Conservation (phyloP, 2,329 filamentous ascomycete genomes). For the Ophiostoma ips region DNA sequence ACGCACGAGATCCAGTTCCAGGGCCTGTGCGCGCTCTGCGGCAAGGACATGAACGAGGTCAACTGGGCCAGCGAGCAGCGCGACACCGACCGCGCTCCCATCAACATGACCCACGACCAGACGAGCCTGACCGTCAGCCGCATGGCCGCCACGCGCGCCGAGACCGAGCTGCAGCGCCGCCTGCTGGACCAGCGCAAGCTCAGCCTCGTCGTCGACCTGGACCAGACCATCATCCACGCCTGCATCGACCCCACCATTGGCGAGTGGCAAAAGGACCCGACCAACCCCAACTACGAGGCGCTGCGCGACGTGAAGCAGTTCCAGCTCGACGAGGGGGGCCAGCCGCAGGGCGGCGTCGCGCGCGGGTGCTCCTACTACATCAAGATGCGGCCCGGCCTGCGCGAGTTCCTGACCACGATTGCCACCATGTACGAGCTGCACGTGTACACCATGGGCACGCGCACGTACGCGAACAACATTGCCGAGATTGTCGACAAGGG, state of each 20-base stretch:
- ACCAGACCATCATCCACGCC: constrained; percentile 97
- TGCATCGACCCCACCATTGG: constrained; percentile 92
- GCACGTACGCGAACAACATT: constrained; percentile 88
- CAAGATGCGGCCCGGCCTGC: constrained; percentile 81
- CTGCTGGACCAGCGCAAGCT: constrained; percentile 71
- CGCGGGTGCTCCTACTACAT: constrained; percentile 93
- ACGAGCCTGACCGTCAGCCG: constrained; percentile 74
- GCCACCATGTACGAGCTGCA: constrained; percentile 82
- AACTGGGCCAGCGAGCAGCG: constrained; percentile 69
- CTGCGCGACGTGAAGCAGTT: constrained; percentile 82
- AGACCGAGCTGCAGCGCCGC: constrained; percentile 74
- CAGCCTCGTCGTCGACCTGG: constrained; percentile 87
- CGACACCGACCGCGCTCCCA: constrained; percentile 74
- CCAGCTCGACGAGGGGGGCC: constrained; percentile 66
- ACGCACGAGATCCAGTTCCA: constrained; percentile 83
- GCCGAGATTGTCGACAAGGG: constrained; percentile 87
- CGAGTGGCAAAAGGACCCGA: constrained; percentile 82
- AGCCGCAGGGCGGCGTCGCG: constrained; percentile 37
- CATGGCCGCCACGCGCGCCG: constrained; percentile 64
- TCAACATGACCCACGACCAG: constrained; percentile 92
- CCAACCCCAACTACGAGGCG: constrained; percentile 81
- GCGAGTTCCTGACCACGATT: constrained; percentile 65
- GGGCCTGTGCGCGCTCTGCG: constrained; percentile 81
- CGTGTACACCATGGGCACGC: constrained; percentile 97
- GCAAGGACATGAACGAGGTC: constrained; percentile 88